Percentiles rank a stretch among this genome's conserved stretches.
Conservation (phyloP, 495 filamentous ascomycete genomes). For the Penicillium psychrofluorescens region DNA sequence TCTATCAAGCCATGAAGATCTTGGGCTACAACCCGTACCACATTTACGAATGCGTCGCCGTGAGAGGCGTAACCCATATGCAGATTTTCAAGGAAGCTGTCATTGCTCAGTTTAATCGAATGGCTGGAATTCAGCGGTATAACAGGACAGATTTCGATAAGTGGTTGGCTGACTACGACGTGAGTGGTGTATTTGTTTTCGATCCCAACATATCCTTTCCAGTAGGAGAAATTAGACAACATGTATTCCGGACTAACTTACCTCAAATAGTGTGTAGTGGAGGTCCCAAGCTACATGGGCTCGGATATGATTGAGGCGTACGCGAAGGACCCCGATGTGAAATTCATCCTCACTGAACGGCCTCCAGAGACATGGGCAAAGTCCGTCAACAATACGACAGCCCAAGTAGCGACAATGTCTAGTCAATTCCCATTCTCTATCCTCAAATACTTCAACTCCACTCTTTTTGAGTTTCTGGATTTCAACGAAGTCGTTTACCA, state of each 20-base stretch:
- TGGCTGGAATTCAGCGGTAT: slow-evolving; percentile 12
- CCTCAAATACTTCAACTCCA: slow-evolving; percentile 15
- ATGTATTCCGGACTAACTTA: too few species aligned
- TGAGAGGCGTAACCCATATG: slow-evolving; percentile 7
- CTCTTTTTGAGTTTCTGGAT: slow-evolving; percentile 7
- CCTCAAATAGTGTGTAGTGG: slow-evolving; percentile 12
- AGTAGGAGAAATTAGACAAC: too few species aligned
- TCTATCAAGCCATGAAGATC: slow-evolving; percentile 14
- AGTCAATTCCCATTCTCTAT: slow-evolving; percentile 11
- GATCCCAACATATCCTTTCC: neutral
- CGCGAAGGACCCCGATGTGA: slow-evolving; percentile 15
- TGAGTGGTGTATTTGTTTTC: neutral
- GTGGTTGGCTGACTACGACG: slow-evolving; percentile 17
- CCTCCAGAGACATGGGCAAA: slow-evolving; percentile 14
- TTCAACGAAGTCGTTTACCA: slow-evolving; percentile 7
- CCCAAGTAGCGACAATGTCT: neutral
- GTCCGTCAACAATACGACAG: slow-evolving; percentile 16
- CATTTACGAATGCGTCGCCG: slow-evolving; percentile 8
- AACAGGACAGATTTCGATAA: slow-evolving; percentile 9
- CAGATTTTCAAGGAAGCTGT: slow-evolving; percentile 11
- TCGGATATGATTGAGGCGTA: slow-evolving; percentile 8
- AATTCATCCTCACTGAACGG: slow-evolving; percentile 23
- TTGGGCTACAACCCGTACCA: slow-evolving; percentile 18
- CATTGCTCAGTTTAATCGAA: slow-evolving; percentile 5
- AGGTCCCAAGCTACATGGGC: slow-evolving; percentile 13